Base-by-base conservation (phyloP, 805 yeast genomes). In the Saccharomycopsis javanensis region DNA sequence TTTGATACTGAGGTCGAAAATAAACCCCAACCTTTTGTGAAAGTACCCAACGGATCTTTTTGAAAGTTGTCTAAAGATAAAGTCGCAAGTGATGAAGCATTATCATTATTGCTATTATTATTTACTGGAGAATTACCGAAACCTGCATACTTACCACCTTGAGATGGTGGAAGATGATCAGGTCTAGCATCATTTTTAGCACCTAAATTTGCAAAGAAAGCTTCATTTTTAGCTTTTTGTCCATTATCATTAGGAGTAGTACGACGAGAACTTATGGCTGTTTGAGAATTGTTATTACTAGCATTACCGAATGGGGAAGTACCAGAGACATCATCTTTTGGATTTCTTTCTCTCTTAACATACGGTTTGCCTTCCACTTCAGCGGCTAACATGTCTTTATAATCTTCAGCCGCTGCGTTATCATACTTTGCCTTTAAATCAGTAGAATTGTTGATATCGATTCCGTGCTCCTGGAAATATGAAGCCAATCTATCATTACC, bases 61-160 rank as follows among this genome's bases (percentile, higher is more conserved):
- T 86, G 95, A 54, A 87, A 73, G 56, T 82, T 82, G 61, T 86
- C 88, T 8, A 86, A 64, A 6, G 86, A 81, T 64, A 88, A 77
- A 1, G 78, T 77, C 8, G 85, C 67, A 37, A 80, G 70, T 7
- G 83, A 72, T 1, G 81, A 79, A 20, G 25, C 48, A 16, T 30
- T 50, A 51, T 71, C 75, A 30, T 61, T 52, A 55, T 63, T 59
- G n/a, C 38, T 54, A 23, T 35, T 50, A 52, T 71, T 75, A 30
- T 85, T 81, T 27, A 74, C 76, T 3, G 91, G 88, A 0, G 89
- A 79, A 64, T 83, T 87, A 37, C 98, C 98, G 72, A 92, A 91
- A 1, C 98, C 98, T 61, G 81, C 83, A 68, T 83, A 91, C 68
- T 83, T 86, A 54, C 97, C 98, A 61, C 98, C 98, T 71, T 91